phyloP scores from a whole-genome alignment of 129 eudicot genomes.

The Flaveria bidentis region DNA sequence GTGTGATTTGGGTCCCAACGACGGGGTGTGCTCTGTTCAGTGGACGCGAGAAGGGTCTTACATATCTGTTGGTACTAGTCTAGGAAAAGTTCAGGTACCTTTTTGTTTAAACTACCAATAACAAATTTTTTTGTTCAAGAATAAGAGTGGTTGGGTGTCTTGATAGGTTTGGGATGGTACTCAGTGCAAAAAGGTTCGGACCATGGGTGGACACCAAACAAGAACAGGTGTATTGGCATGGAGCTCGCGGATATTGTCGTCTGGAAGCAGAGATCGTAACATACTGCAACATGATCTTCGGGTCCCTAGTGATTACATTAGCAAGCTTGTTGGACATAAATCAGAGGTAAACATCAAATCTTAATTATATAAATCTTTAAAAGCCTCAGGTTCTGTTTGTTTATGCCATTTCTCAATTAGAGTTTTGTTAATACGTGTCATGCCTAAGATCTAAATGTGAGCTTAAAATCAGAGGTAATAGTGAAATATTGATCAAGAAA shows the following conservation, averaged over 20 bases:
- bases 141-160: not conserved
- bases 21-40: slow-evolving; percentile 94
- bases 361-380: not conserved
- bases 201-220: slow-evolving; percentile 93
- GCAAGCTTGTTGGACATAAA: slow-evolving; percentile 93
- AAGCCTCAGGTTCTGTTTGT: no score
- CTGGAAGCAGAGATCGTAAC: slow-evolving; percentile 97
- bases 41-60: slow-evolving; percentile 99
- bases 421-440: not conserved
- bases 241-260: slow-evolving; percentile 87
- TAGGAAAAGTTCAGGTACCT: slow-evolving; percentile 89
- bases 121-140: not conserved
- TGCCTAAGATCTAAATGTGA: not conserved
- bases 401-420: no score
- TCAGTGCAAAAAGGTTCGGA: slow-evolving; percentile 90
- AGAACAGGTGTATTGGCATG: slow-evolving; percentile 96
- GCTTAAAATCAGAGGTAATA: not conserved
- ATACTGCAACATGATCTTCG: slow-evolving; percentile 97
- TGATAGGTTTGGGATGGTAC: slow-evolving; percentile 97
- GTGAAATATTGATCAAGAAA: no score
- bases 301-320: slow-evolving; percentile 80
- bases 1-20: slow-evolving; percentile 96
- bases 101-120: not conserved
- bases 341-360: slow-evolving; percentile 62
- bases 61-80: slow-evolving; percentile 86